These are phyloP conservation scores for Boletus vermiculosoides DNA, from an alignment of 768 basidiomycete species.

Conservation along the genomic window DNA sequence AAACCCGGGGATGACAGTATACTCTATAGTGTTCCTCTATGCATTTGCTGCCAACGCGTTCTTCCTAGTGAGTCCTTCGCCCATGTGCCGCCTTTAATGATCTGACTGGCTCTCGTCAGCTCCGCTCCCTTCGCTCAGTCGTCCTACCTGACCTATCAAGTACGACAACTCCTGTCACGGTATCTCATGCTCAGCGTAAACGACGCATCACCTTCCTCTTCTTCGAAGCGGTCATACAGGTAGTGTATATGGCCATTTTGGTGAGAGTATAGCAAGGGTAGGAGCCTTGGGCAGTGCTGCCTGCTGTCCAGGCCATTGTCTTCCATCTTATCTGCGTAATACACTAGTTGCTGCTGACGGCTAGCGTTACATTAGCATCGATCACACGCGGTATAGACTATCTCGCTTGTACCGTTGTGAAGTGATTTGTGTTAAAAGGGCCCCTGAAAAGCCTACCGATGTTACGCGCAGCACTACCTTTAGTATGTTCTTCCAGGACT, in stretches of 20 bases:
- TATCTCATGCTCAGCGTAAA: constrained; percentile 78
- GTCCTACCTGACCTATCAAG: constrained; percentile 76
- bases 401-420: neutral
- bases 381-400: neutral
- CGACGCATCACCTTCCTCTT: constrained; percentile 88
- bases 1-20: constrained; percentile 58
- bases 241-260: constrained; percentile 83
- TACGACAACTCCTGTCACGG: constrained; percentile 47
- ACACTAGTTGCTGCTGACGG: neutral
- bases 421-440: neutral
- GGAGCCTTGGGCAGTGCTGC: neutral
- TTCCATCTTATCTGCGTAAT: constrained; percentile 1
- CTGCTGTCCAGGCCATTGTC: neutral
- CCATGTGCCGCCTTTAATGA: neutral
- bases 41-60: constrained; percentile 87
- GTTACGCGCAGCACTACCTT: neutral
- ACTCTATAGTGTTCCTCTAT: constrained; percentile 75
- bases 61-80: constrained; percentile 68
- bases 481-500: neutral
- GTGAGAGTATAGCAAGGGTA: constrained; percentile 51
- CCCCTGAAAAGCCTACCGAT: neutral
- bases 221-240: constrained; percentile 76
- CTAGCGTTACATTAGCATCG: neutral
- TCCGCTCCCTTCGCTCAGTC: constrained; percentile 89
- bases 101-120: constrained; percentile 45